phyloP scores from a whole-genome alignment of 768 basidiomycete genomes.

The Lepiota venenata region DNA sequence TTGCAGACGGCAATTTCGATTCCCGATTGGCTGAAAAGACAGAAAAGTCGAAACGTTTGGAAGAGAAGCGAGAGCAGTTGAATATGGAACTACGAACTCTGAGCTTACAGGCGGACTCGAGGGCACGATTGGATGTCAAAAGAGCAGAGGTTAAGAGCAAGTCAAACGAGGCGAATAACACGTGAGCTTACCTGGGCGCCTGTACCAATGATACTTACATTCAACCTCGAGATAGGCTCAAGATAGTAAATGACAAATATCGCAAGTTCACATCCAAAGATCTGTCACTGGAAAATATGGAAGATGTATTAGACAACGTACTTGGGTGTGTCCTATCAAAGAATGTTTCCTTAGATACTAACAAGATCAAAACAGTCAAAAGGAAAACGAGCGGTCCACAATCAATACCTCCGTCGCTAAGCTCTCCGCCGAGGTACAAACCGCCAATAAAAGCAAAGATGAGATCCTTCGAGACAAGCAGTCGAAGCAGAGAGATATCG shows the following conservation, averaged over 20 bases:
- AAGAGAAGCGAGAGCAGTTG: constrained; percentile 66
- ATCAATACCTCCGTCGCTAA: constrained; percentile 26
- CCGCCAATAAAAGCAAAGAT: constrained; percentile 39
- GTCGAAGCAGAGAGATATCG: constrained; percentile 7
- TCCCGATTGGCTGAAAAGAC: constrained; percentile 54
- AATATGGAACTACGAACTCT: constrained; percentile 68
- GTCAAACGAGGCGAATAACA: constrained; percentile 60
- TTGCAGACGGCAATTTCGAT: constrained; percentile 63
- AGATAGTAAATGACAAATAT: constrained; percentile 57
- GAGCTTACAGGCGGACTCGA: constrained; percentile 73
- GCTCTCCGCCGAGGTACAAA: constrained; percentile 27
- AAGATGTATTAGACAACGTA: constrained; percentile 62
- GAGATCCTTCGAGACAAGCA: constrained; percentile 4
- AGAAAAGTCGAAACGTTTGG: constrained; percentile 51
- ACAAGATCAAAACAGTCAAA: constrained; percentile 42
- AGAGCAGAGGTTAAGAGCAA: constrained; percentile 64
- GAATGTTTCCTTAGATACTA: too few relatives aligned
- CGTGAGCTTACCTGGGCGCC: constrained; percentile 41
- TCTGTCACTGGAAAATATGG: constrained; percentile 62
- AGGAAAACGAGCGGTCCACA: constrained; percentile 59
- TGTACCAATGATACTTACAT: constrained; percentile 6
- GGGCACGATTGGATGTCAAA: constrained; percentile 79
- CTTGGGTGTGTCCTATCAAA: constrained; percentile 42
- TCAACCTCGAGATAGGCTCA: constrained; percentile 44
- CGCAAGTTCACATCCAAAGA: constrained; percentile 62